These are phyloP conservation scores for Mycosphaerella sp. DNA, from an alignment of 2,329 filamentous ascomycete species.

Conservation along the genomic window DNA sequence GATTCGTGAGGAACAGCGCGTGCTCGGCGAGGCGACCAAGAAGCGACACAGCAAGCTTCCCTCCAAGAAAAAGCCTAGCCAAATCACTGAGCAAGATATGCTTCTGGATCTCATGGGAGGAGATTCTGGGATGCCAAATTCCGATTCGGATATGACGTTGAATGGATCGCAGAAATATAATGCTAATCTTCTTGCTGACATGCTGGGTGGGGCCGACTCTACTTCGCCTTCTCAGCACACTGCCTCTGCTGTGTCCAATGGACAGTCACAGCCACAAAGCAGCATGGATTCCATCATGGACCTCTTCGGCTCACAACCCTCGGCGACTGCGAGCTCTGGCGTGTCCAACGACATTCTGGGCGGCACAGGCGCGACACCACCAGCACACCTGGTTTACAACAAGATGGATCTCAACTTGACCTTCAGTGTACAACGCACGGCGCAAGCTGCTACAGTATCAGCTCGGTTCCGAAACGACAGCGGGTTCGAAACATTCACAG, in stretches of 20 bases:
- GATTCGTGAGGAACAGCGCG: conserved; percentile 89
- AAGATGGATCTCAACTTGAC: conserved; percentile 78
- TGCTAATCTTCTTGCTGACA: conserved; percentile 83
- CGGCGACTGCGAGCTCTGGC: conserved; percentile 29
- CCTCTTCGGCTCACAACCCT: conserved; percentile 57
- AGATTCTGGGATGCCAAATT: conserved; percentile 45
- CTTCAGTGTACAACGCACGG: conserved; percentile 76
- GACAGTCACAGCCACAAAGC: conserved; percentile 23
- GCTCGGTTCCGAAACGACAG: conserved; percentile 70
- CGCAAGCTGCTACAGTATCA: conserved; percentile 71
- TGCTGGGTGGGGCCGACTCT: conserved; percentile 66
- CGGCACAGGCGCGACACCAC: conserved; percentile 37
- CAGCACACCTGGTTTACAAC: conserved; percentile 67
- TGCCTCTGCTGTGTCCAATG: conserved; percentile 25
- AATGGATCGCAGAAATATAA: conserved; percentile 61
- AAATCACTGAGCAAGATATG: conserved; percentile 85
- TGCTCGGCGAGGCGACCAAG: conserved; percentile 68
- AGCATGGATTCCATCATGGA: conserved; percentile 72
- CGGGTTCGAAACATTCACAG: conserved; percentile 57
- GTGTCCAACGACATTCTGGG: conserved; percentile 39
- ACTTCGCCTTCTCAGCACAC: conserved; percentile 41
- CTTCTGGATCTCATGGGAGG: conserved; percentile 90
- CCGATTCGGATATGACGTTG: conserved; percentile 48
- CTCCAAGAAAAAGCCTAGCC: conserved; percentile 69
- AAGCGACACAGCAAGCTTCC: conserved; percentile 47